A percentile compares a stretch with the other conserved stretches of the same genome.
Evolutionary conservation across 2,329 filamentous ascomycete species (phyloP).

Genomic region (Cordyceps cateniannulata): DNA sequence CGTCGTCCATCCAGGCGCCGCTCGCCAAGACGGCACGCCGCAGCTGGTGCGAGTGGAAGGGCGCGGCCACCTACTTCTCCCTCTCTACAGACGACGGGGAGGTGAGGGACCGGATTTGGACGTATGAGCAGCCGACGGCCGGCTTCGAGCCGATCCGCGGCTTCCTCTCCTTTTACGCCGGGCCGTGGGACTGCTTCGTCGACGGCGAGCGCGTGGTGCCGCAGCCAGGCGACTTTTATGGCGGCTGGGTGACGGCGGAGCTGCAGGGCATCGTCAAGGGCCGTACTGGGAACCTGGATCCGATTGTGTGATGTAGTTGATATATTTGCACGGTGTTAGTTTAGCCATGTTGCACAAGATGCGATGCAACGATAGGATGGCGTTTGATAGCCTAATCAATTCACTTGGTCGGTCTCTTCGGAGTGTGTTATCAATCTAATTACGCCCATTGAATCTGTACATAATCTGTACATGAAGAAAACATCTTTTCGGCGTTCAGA

Average conservation of each 20-base stretch:
- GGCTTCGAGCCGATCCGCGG: slow-evolving; percentile 47
- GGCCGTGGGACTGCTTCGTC: slow-evolving; percentile 56
- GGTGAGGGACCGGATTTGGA: slow-evolving; percentile 50
- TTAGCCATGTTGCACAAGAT: too few species aligned
- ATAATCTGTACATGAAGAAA: too few species aligned
- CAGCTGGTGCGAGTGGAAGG: slow-evolving; percentile 56
- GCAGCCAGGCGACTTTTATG: slow-evolving; percentile 58
- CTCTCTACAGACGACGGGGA: slow-evolving; percentile 26
- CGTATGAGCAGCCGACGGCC: slow-evolving; percentile 47
- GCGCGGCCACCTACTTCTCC: slow-evolving; percentile 51
- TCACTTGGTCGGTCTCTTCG: too few species aligned
- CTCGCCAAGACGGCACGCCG: slow-evolving; percentile 37
- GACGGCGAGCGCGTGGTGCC: slow-evolving; percentile 53
- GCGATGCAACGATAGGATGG: too few species aligned
- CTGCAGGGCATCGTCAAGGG: slow-evolving; percentile 47
- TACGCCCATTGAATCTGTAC: too few species aligned
- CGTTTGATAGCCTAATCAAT: too few species aligned
- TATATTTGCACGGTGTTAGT: too few species aligned
- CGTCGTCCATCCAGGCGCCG: slow-evolving; percentile 38
- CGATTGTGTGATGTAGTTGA: slow-evolving; percentile 21
- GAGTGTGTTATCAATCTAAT: too few species aligned
- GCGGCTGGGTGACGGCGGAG: slow-evolving; percentile 57
- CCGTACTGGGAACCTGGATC: slow-evolving; percentile 33
- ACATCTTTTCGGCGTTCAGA: too few species aligned
- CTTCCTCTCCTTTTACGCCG: slow-evolving; percentile 53